These are phyloP conservation scores for Penicillium corylophilum DNA, from an alignment of 2,329 filamentous ascomycete species.

Conservation along the genomic window DNA sequence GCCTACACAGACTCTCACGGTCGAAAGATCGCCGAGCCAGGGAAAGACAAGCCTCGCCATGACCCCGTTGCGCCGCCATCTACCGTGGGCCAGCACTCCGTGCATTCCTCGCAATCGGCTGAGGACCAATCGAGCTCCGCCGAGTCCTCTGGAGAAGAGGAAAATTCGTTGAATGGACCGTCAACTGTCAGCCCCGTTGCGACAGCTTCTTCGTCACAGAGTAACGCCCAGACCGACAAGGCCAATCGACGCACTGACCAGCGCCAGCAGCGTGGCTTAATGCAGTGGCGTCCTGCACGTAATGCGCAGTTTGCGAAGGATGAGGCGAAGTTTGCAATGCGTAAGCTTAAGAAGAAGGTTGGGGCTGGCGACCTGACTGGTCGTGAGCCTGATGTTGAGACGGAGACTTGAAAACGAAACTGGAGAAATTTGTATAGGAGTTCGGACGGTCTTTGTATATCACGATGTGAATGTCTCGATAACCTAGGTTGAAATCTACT, in stretches of 20 bases:
- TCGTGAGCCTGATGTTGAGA: conserved; percentile 84
- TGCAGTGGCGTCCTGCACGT: conserved; percentile 92
- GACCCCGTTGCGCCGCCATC: conserved; percentile 51
- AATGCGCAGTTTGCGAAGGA: conserved; percentile 86
- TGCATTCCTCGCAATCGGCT: conserved; percentile 6
- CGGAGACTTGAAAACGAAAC: conserved; percentile 50
- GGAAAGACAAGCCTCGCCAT: conserved; percentile 52
- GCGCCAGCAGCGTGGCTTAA: conserved; percentile 81
- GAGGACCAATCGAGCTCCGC: conserved; percentile 18
- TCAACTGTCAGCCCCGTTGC: conserved; percentile 19
- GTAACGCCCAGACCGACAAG: conserved; percentile 28
- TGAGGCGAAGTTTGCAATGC: conserved; percentile 74
- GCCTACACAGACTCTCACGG: conserved; percentile 55
- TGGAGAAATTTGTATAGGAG: not conserved
- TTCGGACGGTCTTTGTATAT: not conserved
- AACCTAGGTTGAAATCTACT: not conserved
- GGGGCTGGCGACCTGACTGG: conserved; percentile 67
- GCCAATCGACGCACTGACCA: conserved; percentile 58
- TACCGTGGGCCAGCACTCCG: conserved; percentile 26
- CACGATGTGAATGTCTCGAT: not conserved
- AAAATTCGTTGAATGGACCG: conserved; percentile 6
- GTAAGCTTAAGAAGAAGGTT: conserved; percentile 73
- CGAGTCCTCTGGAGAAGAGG: conserved; percentile 8
- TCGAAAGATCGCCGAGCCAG: conserved; percentile 57
- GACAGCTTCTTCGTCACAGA: conserved; percentile 17